Percentiles rank a stretch among this genome's conserved stretches.
phyloP scores from a whole-genome alignment of 306 rosid genomes.

The Lathyrus oleraceus region DNA sequence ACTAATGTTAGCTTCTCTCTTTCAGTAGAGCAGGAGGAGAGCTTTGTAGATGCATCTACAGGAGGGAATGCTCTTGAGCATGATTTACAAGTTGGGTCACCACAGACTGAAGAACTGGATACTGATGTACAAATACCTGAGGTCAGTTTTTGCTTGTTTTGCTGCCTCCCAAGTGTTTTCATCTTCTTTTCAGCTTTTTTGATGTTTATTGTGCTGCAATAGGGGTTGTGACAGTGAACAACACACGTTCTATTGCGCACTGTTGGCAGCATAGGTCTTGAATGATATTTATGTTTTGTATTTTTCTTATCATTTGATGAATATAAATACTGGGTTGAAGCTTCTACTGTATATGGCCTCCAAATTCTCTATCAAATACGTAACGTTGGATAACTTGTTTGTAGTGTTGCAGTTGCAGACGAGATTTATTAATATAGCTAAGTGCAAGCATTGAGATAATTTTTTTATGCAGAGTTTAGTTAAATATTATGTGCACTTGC shows the following conservation, averaged over 20 bases:
- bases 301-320: not conserved
- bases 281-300: slow-evolving; percentile 13
- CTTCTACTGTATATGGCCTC: not conserved
- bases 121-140: slow-evolving; percentile 37
- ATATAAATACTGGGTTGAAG: not conserved
- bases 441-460: not conserved
- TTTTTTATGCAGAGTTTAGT: not conserved
- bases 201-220: slow-evolving; percentile 7
- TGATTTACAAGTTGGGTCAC: slow-evolving; percentile 47
- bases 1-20: slow-evolving; percentile 35
- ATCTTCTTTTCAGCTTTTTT: slow-evolving; percentile 11
- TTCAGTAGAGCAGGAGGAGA: slow-evolving; percentile 62
- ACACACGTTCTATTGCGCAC: not conserved
- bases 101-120: slow-evolving; percentile 52
- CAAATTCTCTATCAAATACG: not conserved
- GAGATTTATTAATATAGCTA: not conserved
- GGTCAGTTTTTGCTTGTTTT: slow-evolving; percentile 36
- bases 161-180: slow-evolving; percentile 10
- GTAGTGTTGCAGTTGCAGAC: slow-evolving; percentile 5
- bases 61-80: slow-evolving; percentile 51
- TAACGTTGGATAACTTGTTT: slow-evolving; percentile 18
- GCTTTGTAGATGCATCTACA: slow-evolving; percentile 47
- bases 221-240: not conserved
- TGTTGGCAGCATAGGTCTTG: not conserved
- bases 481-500: slow-evolving; percentile 8